Conservation (phyloP, 129 eudicot genomes). For the Chrysanthemum makinoi region DNA sequence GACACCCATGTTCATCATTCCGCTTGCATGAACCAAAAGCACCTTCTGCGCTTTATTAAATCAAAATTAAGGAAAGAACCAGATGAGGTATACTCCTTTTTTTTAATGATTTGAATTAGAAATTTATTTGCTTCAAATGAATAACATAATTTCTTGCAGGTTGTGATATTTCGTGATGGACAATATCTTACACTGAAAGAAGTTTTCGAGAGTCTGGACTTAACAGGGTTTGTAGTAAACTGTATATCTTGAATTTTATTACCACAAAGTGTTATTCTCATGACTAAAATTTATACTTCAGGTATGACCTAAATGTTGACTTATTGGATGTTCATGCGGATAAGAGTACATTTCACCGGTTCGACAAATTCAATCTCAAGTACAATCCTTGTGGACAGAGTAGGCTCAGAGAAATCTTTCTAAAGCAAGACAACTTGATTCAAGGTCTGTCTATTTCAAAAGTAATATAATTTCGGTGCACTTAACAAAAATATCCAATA, state of each 20-base stretch:
- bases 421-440: constrained; percentile 75
- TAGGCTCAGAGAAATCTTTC: constrained; percentile 66
- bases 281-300: constrained; percentile 23
- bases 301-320: constrained; percentile 74
- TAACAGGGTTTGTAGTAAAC: constrained; percentile 50
- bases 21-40: constrained; percentile 86
- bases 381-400: constrained; percentile 86
- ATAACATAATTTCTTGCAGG: constrained; percentile 37
- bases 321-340: constrained; percentile 78
- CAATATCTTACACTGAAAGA: constrained; percentile 66
- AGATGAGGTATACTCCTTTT: constrained; percentile 49
- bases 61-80: constrained; percentile 70
- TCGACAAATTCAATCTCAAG: constrained; percentile 76
- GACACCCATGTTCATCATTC: constrained; percentile 83
- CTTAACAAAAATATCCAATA: neutral
- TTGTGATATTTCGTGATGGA: constrained; percentile 77
- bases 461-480: neutral
- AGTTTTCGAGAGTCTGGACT: constrained; percentile 71
- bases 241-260: constrained; percentile 7
- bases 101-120: neutral
- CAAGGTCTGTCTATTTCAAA: constrained; percentile 42
- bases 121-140: neutral
- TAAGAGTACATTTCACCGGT: constrained; percentile 74
- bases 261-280: constrained; percentile 2
- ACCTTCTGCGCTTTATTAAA: constrained; percentile 67